phyloP scores from a whole-genome alignment of 768 basidiomycete genomes.

The Rhodotorula sphaerocarpa region DNA sequence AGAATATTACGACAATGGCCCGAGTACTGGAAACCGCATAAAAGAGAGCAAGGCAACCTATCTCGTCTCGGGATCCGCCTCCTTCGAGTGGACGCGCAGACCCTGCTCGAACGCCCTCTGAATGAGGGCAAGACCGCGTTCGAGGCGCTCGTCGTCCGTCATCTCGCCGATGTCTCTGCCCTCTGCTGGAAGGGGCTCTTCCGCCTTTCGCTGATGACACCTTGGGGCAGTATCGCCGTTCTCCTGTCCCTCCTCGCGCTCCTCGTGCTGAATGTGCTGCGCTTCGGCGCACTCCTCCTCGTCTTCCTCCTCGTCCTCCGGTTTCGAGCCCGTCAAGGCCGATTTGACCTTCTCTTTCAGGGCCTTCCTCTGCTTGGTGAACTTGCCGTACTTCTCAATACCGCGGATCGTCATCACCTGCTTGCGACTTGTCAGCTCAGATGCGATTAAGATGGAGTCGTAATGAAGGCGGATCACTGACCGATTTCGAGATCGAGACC shows the following conservation, averaged over 20 bases:
- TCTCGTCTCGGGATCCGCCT: too few species aligned
- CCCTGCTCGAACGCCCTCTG: constrained; percentile 32
- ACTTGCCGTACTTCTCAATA: constrained; percentile 33
- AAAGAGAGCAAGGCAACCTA: too few species aligned
- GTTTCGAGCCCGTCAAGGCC: constrained; percentile 13
- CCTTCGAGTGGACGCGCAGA: not conserved
- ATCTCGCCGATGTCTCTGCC: constrained; percentile 35
- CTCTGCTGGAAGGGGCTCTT: constrained; percentile 21
- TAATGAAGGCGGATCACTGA: not conserved
- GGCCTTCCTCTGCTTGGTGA: constrained; percentile 27
- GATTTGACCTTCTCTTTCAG: constrained; percentile 13
- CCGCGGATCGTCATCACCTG: constrained; percentile 36
- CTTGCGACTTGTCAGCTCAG: not conserved
- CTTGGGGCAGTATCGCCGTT: too few species aligned
- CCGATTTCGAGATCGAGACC: constrained; percentile 35
- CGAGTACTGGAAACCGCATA: not conserved
- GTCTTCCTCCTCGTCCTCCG: not conserved
- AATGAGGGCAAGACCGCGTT: constrained; percentile 33
- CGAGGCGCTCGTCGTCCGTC: constrained; percentile 31
- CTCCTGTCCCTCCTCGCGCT: constrained; percentile 1
- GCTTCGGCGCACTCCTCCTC: constrained; percentile 13
- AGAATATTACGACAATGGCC: too few species aligned
- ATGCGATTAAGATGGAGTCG: not conserved
- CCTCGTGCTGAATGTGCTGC: constrained; percentile 14
- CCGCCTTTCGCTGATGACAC: constrained; percentile 10